These are phyloP conservation scores for Amyloporia xantha DNA, from an alignment of 768 basidiomycete species.

Conservation along the genomic window DNA sequence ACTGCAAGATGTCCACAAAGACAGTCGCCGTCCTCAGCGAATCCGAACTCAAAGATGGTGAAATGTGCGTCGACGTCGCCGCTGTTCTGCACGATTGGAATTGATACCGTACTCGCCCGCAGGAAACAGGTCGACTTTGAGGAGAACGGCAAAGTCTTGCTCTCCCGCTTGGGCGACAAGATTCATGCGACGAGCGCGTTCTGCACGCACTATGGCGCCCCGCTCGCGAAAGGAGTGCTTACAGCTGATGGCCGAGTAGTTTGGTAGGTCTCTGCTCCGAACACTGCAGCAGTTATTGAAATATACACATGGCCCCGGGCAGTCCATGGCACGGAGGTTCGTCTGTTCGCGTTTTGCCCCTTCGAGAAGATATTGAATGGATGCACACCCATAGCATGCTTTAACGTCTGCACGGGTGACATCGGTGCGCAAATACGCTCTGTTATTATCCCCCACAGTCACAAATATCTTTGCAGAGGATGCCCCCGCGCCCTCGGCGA, in stretches of 20 bases:
- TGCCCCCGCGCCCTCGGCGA: slow-evolving; percentile 73
- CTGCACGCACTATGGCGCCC: slow-evolving; percentile 92
- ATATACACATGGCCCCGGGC: too few relatives aligned
- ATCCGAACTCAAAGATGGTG: slow-evolving; percentile 45
- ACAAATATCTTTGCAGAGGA: slow-evolving; percentile 51
- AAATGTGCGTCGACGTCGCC: slow-evolving; percentile 52
- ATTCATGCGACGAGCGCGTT: slow-evolving; percentile 75
- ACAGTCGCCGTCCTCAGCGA: slow-evolving; percentile 44
- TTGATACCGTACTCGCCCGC: too few relatives aligned
- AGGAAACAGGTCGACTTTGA: slow-evolving; percentile 85
- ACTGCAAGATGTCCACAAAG: slow-evolving; percentile 29
- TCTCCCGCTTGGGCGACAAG: slow-evolving; percentile 70
- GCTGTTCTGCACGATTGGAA: too few relatives aligned
- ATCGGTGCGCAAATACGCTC: slow-evolving; percentile 44
- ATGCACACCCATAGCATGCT: slow-evolving; percentile 63
- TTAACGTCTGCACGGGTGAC: slow-evolving; percentile 79
- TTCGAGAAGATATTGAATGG: neutral
- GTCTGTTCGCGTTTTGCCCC: slow-evolving; percentile 6
- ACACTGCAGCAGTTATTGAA: too few relatives aligned
- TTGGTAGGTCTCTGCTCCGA: slow-evolving; percentile 42
- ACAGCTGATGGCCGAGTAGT: slow-evolving; percentile 73
- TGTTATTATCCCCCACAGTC: neutral
- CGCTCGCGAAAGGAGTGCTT: slow-evolving; percentile 75
- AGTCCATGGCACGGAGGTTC: slow-evolving; percentile 86
- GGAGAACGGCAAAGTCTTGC: slow-evolving; percentile 64